Percentiles rank a stretch among this genome's conserved stretches.
Evolutionary conservation across 176 grass and related monocot species (phyloP).

Genomic region (Carex cristatella): DNA sequence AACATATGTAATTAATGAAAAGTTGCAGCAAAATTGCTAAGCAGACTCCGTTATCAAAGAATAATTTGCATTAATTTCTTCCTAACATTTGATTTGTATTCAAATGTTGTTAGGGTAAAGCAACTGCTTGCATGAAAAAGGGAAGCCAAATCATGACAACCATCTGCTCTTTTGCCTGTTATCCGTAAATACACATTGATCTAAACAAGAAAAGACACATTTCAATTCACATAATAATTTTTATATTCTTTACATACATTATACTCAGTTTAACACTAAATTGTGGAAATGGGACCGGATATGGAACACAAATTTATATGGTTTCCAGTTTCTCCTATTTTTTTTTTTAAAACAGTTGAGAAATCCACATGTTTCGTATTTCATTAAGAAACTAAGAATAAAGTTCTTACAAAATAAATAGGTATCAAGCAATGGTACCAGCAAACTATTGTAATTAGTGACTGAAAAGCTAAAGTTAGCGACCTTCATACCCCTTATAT

Average conservation of each 20-base stretch:
- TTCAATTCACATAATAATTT: background rate
- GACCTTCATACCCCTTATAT: too few relatives aligned
- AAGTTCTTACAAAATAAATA: too few relatives aligned
- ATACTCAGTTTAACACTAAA: background rate
- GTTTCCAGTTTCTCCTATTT: too few relatives aligned
- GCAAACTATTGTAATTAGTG: too few relatives aligned
- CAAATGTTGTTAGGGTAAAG: background rate
- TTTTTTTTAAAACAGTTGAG: too few relatives aligned
- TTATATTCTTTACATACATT: background rate
- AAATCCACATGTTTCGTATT: too few relatives aligned
- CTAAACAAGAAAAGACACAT: constrained; percentile 21
- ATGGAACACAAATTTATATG: too few relatives aligned
- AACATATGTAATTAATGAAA: background rate
- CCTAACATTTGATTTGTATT: background rate
- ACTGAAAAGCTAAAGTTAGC: too few relatives aligned
- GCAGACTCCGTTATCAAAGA: background rate
- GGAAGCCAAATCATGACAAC: constrained; percentile 90
- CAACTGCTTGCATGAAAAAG: constrained; percentile 78
- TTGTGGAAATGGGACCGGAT: too few relatives aligned
- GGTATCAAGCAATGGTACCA: too few relatives aligned
- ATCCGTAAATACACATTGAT: constrained; percentile 96
- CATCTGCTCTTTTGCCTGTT: constrained; percentile 78
- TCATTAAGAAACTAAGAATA: too few relatives aligned
- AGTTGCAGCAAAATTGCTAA: background rate
- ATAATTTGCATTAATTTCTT: background rate